Conservation (phyloP, 306 rosid genomes). For the Vicia villosa region DNA sequence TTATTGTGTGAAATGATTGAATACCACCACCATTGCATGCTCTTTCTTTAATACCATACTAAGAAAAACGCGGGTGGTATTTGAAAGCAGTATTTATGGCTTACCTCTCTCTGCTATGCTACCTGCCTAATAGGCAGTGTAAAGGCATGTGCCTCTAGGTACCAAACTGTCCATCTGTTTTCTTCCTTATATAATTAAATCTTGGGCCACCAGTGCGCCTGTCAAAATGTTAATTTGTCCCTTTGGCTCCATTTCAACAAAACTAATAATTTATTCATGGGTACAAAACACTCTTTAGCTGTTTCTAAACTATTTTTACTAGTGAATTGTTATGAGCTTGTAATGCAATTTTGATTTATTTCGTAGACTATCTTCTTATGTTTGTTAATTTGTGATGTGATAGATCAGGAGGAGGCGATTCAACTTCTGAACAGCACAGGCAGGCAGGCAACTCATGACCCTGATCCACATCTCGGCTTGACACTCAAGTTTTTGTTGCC, state of each 20-base stretch:
- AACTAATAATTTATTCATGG: conserved; percentile 38
- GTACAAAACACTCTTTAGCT: conserved; percentile 31
- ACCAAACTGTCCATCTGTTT: conserved; percentile 56
- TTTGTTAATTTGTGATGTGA: conserved; percentile 41
- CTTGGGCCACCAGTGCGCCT: conserved; percentile 55
- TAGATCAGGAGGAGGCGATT: conserved; percentile 59
- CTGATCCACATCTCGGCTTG: conserved; percentile 86
- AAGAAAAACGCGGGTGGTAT: too few relatives aligned
- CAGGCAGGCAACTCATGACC: conserved; percentile 98
- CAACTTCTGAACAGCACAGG: conserved; percentile 88
- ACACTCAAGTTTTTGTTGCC: conserved; percentile 88
- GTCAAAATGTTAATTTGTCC: conserved; percentile 47
- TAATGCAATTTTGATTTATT: neutral
- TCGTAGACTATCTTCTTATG: conserved; percentile 10
- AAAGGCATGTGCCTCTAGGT: conserved; percentile 57
- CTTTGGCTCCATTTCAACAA: conserved; percentile 42
- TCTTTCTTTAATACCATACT: too few relatives aligned
- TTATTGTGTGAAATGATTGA: too few relatives aligned
- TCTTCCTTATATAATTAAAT: conserved; percentile 37
- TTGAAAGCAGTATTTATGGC: conserved; percentile 57
- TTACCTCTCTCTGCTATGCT: conserved; percentile 35
- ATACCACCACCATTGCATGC: too few relatives aligned
- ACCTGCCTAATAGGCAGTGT: conserved; percentile 53
- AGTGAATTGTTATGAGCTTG: conserved; percentile 7
- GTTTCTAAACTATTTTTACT: conserved; percentile 22